A percentile compares a stretch with the other conserved stretches of the same genome.
These are phyloP conservation scores for Yamagishiella unicocca DNA, from an alignment of 139 green algal genomes.

Conservation along the genomic window DNA sequence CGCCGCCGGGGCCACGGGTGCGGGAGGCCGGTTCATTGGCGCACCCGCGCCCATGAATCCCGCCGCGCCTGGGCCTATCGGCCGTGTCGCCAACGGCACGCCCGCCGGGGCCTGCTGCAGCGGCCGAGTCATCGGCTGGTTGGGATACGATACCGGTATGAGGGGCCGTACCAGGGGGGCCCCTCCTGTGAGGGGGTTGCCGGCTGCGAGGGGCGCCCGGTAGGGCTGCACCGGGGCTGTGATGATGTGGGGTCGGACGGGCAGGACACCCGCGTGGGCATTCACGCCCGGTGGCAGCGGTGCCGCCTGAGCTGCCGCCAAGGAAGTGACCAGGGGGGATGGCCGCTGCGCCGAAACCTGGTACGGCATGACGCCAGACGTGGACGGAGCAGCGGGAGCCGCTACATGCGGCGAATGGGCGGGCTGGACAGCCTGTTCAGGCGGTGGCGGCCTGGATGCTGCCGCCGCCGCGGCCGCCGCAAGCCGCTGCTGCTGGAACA, in stretches of 20 bases:
- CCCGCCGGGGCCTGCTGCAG: too few species aligned
- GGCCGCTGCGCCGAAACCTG: too few species aligned
- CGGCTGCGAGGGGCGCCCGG: not conserved
- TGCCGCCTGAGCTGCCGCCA: not conserved
- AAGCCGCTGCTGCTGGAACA: not conserved
- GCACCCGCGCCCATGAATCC: too few species aligned
- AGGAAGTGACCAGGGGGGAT: not conserved
- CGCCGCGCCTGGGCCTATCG: too few species aligned
- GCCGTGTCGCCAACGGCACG: too few species aligned
- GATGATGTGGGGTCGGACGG: not conserved
- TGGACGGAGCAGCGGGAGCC: not conserved
- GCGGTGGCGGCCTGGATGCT: not conserved
- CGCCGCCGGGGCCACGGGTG: too few species aligned
- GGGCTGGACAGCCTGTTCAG: not conserved
- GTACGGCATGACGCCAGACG: not conserved
- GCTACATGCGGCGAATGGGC: not conserved
- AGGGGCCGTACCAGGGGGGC: too few species aligned
- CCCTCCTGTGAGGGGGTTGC: too few species aligned
- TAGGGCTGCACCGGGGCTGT: not conserved
- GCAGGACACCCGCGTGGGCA: too few species aligned
- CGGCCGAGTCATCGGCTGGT: too few species aligned
- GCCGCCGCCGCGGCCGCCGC: not conserved
- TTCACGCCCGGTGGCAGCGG: not conserved
- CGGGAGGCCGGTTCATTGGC: too few species aligned
- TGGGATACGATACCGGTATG: too few species aligned